Conservation (phyloP, 2,329 filamentous ascomycete species). For the Aspergillus unguis region DNA sequence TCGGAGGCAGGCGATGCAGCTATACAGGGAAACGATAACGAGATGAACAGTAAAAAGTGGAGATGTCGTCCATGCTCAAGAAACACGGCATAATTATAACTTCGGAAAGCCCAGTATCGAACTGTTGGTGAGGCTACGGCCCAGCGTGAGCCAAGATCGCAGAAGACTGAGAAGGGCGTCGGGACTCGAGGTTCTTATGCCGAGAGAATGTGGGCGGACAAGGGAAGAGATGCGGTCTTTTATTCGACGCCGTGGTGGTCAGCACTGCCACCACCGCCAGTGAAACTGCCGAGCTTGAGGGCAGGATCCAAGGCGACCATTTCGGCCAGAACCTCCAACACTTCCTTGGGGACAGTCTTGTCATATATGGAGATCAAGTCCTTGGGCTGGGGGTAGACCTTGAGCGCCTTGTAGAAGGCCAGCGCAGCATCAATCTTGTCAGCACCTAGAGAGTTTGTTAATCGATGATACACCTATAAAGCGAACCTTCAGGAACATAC, state of each 20-base stretch:
- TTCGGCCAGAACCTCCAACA: constrained; percentile 92
- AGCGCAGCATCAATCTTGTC: constrained; percentile 74
- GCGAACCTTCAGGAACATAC: constrained; percentile 50
- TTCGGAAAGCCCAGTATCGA: constrained; percentile 13
- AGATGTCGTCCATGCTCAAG: constrained; percentile 20
- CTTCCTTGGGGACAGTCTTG: constrained; percentile 95
- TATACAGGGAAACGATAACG: constrained; percentile 26
- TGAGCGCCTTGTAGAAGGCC: constrained; percentile 96
- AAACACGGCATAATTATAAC: constrained; percentile 4
- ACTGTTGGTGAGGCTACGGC: constrained; percentile 21
- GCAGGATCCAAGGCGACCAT: constrained; percentile 92
- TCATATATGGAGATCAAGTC: constrained; percentile 97
- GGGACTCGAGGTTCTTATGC: constrained; percentile 16
- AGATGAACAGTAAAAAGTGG: constrained; percentile 19
- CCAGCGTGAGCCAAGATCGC: constrained; percentile 22
- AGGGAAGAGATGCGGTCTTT: constrained; percentile 20
- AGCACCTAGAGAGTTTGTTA: constrained; percentile 29
- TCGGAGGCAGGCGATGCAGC: constrained; percentile 32
- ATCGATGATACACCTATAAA: constrained; percentile 9
- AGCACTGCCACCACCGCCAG: constrained; percentile 29
- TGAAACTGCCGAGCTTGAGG: constrained; percentile 58
- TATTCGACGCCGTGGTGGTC: constrained; percentile 40
- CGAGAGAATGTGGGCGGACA: constrained; percentile 15
- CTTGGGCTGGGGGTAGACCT: constrained; percentile 91
- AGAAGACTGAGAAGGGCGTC: constrained; percentile 11